phyloP scores from a whole-genome alignment of 2,329 filamentous ascomycete genomes.

The Escovopsis sp. region DNA sequence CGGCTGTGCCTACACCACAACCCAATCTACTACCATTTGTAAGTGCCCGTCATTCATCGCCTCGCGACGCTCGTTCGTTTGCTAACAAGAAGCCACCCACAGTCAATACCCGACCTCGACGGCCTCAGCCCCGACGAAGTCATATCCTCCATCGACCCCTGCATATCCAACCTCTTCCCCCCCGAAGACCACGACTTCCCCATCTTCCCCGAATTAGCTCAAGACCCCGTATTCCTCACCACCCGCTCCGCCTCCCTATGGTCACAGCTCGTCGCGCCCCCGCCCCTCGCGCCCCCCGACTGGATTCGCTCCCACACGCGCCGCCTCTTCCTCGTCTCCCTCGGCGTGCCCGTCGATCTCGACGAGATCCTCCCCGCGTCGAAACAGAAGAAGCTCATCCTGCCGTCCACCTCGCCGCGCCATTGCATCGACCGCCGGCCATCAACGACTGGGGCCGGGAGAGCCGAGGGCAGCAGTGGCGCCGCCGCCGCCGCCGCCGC shows the following conservation, averaged over 20 bases:
- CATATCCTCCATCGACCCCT: conserved; percentile 44
- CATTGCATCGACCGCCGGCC: conserved; percentile 37
- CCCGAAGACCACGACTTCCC: conserved; percentile 37
- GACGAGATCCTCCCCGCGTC: conserved; percentile 95
- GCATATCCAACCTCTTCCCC: conserved; percentile 51
- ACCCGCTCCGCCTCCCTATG: conserved; percentile 81
- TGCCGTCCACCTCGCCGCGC: conserved; percentile 54
- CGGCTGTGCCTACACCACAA: conserved; percentile 18
- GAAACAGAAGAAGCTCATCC: conserved; percentile 92
- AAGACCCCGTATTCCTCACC: conserved; percentile 60
- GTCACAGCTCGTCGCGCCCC: conserved; percentile 90
- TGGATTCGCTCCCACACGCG: conserved; percentile 95
- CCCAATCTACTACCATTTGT: conserved; percentile 30
- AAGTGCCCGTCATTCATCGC: no score
- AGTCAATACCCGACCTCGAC: conserved; percentile 56
- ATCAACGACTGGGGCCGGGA: conserved; percentile 29
- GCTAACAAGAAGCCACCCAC: conserved; percentile 1
- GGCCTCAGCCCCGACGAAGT: conserved; percentile 46
- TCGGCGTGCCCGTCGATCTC: conserved; percentile 89
- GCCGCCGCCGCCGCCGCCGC: no score
- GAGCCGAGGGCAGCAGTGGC: conserved; percentile 35
- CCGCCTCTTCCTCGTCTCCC: conserved; percentile 84
- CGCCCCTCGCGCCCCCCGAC: conserved; percentile 86
- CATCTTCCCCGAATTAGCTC: conserved; percentile 32
- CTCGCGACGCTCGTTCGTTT: background rate